Percentiles rank a stretch among this genome's conserved stretches.
Evolutionary conservation across 345 rosid genomes (phyloP).

Genomic region (Schrenkiella parvula): DNA sequence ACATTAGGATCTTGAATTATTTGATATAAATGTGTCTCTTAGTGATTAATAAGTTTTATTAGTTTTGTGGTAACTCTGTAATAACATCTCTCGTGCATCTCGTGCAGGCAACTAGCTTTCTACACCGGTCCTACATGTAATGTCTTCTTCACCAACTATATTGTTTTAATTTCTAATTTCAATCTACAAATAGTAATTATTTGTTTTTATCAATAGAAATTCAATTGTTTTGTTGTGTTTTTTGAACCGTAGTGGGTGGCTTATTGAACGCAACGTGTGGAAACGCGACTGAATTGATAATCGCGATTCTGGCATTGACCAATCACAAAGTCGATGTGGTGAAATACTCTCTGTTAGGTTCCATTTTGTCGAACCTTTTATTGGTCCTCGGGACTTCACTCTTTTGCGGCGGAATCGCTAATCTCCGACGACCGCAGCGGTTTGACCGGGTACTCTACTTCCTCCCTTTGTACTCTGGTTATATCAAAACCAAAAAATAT

Average conservation of each 20-base stretch:
- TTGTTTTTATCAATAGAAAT: not conserved
- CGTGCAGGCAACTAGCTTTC: slow-evolving; percentile 80
- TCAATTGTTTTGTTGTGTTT: not conserved
- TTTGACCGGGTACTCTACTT: slow-evolving; percentile 71
- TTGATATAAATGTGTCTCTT: not conserved
- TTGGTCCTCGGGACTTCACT: slow-evolving; percentile 90
- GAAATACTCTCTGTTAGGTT: slow-evolving; percentile 79
- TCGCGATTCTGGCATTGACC: slow-evolving; percentile 74
- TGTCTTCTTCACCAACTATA: slow-evolving; percentile 12
- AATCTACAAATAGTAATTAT: not conserved
- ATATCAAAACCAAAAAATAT: not conserved
- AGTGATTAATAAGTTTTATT: not conserved
- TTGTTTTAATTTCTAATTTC: not conserved
- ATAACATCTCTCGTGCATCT: slow-evolving; percentile 4
- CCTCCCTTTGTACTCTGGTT: not conserved
- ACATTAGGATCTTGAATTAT: not conserved
- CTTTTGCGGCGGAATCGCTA: slow-evolving; percentile 82
- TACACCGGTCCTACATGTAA: slow-evolving; percentile 94
- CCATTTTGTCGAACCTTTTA: slow-evolving; percentile 79
- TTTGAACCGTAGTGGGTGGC: slow-evolving; percentile 69
- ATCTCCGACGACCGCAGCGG: slow-evolving; percentile 62
- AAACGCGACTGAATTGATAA: slow-evolving; percentile 90
- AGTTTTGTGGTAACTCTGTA: not conserved
- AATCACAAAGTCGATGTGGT: slow-evolving; percentile 64
- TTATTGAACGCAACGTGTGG: slow-evolving; percentile 95